Conservation (phyloP, 352 stramenopile genomes). For the Nothophytophthora sp. region DNA sequence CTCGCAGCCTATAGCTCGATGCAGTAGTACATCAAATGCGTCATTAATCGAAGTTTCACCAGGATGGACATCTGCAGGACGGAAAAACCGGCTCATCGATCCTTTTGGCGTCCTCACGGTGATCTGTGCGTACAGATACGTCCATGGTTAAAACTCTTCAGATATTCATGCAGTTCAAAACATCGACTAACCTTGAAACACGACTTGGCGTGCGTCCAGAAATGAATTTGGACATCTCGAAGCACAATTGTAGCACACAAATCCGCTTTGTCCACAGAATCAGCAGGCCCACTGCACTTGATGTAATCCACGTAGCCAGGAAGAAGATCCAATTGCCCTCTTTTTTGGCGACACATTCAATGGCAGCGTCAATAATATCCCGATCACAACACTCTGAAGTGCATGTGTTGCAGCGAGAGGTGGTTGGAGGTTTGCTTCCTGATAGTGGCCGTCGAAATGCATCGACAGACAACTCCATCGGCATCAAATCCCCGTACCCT, state of each 20-base stretch:
- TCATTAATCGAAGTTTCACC: neutral
- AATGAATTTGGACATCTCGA: conserved; percentile 4
- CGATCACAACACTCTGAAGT: neutral
- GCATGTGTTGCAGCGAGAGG: neutral
- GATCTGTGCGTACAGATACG: neutral
- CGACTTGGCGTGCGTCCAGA: neutral
- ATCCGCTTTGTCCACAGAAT: too few relatives aligned
- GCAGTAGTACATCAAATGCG: neutral
- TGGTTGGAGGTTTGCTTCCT: neutral
- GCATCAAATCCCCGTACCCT: neutral
- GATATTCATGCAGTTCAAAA: neutral
- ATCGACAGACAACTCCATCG: conserved; percentile 1
- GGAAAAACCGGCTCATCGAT: conserved; percentile 5
- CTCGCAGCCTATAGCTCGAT: conserved; percentile 5
- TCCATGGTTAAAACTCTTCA: neutral
- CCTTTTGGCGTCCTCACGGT: conserved; percentile 1
- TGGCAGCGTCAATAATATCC: conserved; percentile 6
- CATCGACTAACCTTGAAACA: neutral
- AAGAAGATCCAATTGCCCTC: too few relatives aligned
- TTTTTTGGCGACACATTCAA: too few relatives aligned
- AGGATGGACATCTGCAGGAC: neutral
- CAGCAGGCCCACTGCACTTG: too few relatives aligned
- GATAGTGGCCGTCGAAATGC: neutral
- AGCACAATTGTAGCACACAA: too few relatives aligned
- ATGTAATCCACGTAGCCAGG: too few relatives aligned